A percentile compares a stretch with the other conserved stretches of the same genome.
phyloP scores from a whole-genome alignment of 73 alveolate genomes.

The Paramecium bursaria region DNA sequence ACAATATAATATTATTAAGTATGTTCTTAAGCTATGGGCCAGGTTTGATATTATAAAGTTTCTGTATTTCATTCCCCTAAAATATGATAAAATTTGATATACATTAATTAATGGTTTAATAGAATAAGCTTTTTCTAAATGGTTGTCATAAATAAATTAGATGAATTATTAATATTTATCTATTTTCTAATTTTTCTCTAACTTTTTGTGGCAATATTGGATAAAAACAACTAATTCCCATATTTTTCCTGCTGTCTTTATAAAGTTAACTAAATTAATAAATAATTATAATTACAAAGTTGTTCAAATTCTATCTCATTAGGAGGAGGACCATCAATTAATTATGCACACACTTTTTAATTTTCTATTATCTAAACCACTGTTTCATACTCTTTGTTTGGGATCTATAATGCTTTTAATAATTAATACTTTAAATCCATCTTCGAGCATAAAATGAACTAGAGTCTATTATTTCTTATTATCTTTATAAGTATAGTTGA shows the following conservation, averaged over 20 bases:
- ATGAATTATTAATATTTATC: neutral
- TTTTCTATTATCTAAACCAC: constrained; percentile 3
- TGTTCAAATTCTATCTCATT: neutral
- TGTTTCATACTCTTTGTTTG: constrained; percentile 20
- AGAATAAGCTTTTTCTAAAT: constrained; percentile 17
- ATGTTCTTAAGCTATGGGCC: no score
- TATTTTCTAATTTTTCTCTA: neutral
- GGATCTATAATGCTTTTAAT: constrained; percentile 3
- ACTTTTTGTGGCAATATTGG: constrained; percentile 4
- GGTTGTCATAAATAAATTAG: constrained; percentile 3
- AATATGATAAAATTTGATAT: neutral
- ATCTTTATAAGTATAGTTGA: neutral
- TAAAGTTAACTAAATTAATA: constrained; percentile 1
- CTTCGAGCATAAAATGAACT: neutral
- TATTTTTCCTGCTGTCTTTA: constrained; percentile 13
- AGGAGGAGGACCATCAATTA: neutral
- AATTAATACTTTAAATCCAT: constrained; percentile 26
- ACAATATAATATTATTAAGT: no score
- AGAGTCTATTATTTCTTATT: neutral
- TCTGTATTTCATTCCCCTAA: constrained; percentile 43
- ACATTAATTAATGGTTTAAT: constrained; percentile 65
- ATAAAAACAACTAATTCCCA: constrained; percentile 62
- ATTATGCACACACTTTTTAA: neutral
- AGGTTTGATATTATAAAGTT: neutral
- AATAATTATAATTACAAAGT: neutral